Percentiles rank a stretch among this genome's conserved stretches.
Evolutionary conservation across 805 yeast genomes (phyloP).

Genomic region (Dipodascus albidus): DNA sequence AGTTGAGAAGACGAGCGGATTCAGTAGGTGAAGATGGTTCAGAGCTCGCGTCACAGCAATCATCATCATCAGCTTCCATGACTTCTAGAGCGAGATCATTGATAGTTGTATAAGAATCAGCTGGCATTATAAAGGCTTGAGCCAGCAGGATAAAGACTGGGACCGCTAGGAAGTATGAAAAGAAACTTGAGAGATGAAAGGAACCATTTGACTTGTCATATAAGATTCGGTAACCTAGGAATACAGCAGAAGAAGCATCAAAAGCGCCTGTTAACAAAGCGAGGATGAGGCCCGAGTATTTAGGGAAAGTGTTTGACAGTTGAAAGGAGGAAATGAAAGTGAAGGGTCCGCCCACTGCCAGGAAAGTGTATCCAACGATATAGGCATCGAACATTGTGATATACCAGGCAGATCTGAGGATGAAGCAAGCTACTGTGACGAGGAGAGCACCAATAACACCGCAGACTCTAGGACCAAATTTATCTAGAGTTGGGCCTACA

Average conservation of each 20-base stretch:
- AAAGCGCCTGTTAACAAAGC: constrained; percentile 90
- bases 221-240: constrained; percentile 56
- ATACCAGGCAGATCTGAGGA: constrained; percentile 31
- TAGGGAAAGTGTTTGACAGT: constrained; percentile 77
- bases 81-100: constrained; percentile 29
- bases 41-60: constrained; percentile 64
- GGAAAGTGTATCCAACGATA: constrained; percentile 55
- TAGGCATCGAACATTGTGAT: constrained; percentile 46
- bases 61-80: constrained; percentile 59
- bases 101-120: constrained; percentile 57
- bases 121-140: constrained; percentile 74
- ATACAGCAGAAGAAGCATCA: constrained; percentile 85
- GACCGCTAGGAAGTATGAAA: constrained; percentile 54
- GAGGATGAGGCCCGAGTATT: constrained; percentile 65
- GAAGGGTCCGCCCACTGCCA: constrained; percentile 92
- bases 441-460: constrained; percentile 63
- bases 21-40: too few relatives aligned
- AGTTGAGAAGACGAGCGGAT: constrained; percentile 17
- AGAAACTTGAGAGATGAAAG: constrained; percentile 46
- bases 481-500: constrained; percentile 72
- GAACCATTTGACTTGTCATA: constrained; percentile 34
- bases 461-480: constrained; percentile 68
- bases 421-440: constrained; percentile 43
- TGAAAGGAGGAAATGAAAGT: constrained; percentile 86
- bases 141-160: constrained; percentile 69